Conservation (phyloP, 805 yeast species). For the Isabelozyma heimii region DNA sequence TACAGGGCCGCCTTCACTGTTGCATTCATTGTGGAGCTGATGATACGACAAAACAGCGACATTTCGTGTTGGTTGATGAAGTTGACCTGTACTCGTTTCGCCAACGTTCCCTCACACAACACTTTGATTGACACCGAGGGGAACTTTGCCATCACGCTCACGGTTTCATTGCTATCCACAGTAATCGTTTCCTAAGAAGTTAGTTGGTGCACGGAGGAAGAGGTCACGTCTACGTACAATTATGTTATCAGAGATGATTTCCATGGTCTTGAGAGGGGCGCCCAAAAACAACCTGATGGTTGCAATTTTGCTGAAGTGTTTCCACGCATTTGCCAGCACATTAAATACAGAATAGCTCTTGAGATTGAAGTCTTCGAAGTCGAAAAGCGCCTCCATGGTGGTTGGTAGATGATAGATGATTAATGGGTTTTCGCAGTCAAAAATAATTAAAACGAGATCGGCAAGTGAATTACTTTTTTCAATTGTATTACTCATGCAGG, state of each 20-base stretch:
- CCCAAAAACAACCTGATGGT: neutral
- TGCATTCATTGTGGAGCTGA: neutral
- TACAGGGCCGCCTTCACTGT: neutral
- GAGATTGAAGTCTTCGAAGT: neutral
- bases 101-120: constrained; percentile 12
- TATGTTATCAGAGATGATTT: neutral
- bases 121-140: constrained; percentile 31
- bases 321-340: neutral
- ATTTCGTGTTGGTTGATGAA: constrained; percentile 2
- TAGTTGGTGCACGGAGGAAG: constrained; percentile 4
- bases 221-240: neutral
- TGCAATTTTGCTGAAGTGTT: neutral
- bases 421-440: neutral
- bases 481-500: too few species aligned
- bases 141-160: constrained; percentile 15
- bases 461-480: too few species aligned
- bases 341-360: neutral
- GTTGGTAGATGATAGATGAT: neutral
- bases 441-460: too few species aligned
- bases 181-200: constrained; percentile 9
- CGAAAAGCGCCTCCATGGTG: neutral
- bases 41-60: neutral
- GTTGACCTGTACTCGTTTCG: constrained; percentile 27
- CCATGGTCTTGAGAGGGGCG: neutral
- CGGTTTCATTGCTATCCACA: constrained; percentile 3